Evolutionary conservation across 2,329 filamentous ascomycete genomes (phyloP).

Genomic region (Fusarium drepaniforme): DNA sequence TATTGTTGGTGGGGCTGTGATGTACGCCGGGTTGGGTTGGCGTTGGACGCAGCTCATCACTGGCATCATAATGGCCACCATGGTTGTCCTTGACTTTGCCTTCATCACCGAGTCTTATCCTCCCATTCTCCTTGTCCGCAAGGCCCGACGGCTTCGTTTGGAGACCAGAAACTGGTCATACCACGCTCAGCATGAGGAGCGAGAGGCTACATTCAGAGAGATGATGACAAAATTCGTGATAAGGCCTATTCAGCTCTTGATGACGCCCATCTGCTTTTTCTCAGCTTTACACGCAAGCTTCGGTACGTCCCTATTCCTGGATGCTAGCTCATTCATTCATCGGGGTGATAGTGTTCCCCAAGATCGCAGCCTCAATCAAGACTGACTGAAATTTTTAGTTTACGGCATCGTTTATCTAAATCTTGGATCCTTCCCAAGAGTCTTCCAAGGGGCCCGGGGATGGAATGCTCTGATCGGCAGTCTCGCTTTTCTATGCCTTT

Average conservation of each 20-base stretch:
- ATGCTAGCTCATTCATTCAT: not conserved
- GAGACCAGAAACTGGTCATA: not conserved
- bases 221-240: not conserved
- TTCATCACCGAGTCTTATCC: not conserved
- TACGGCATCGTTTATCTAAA: not conserved
- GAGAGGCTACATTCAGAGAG: not conserved
- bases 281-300: not conserved
- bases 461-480: not conserved
- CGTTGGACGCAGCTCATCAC: not conserved
- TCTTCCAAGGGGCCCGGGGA: not conserved
- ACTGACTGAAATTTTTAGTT: not conserved
- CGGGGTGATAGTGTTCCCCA: too few relatives aligned
- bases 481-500: not conserved
- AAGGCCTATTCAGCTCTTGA: not conserved
- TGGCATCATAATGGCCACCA: not conserved
- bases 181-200: not conserved
- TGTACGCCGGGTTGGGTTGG: not conserved
- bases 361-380: too few relatives aligned
- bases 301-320: not conserved
- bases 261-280: not conserved
- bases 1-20: not conserved
- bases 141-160: not conserved
- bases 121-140: not conserved
- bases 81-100: not conserved
- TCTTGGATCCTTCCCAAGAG: not conserved